phyloP scores from a whole-genome alignment of 164 flowering plant species.

The Annona cherimola region DNA sequence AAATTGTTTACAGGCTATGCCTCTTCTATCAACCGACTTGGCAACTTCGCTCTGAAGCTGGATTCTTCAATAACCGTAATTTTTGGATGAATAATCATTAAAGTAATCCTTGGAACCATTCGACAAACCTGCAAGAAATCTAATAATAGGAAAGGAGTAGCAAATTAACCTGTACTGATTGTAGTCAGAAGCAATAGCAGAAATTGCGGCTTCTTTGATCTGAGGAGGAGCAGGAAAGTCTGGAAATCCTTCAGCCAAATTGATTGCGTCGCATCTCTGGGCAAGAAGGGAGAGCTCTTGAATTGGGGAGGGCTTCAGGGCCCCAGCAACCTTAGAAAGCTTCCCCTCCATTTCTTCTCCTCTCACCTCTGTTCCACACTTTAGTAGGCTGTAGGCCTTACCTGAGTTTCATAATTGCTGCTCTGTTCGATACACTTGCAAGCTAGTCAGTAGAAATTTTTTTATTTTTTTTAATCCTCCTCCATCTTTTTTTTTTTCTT shows the following conservation, averaged over 20 bases:
- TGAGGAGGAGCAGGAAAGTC: constrained; percentile 69
- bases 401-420: background rate
- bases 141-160: background rate
- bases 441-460: no score
- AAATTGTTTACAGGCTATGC: no score
- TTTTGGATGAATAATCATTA: no score
- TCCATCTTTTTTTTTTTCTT: no score
- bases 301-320: constrained; percentile 56
- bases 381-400: background rate
- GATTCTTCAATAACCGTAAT: no score
- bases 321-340: constrained; percentile 53
- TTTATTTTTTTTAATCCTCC: no score
- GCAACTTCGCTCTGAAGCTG: no score
- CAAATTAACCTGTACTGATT: constrained; percentile 67
- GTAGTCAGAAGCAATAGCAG: constrained; percentile 74
- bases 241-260: constrained; percentile 87
- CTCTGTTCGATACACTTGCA: no score
- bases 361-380: background rate
- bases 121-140: no score
- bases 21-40: no score
- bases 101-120: no score
- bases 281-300: constrained; percentile 75
- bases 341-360: constrained; percentile 23
- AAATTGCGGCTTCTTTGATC: constrained; percentile 61
- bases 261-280: constrained; percentile 63